Percentiles rank a stretch among this genome's conserved stretches.
phyloP scores from a whole-genome alignment of 768 basidiomycete genomes.

The Boletus rubescentipes region DNA sequence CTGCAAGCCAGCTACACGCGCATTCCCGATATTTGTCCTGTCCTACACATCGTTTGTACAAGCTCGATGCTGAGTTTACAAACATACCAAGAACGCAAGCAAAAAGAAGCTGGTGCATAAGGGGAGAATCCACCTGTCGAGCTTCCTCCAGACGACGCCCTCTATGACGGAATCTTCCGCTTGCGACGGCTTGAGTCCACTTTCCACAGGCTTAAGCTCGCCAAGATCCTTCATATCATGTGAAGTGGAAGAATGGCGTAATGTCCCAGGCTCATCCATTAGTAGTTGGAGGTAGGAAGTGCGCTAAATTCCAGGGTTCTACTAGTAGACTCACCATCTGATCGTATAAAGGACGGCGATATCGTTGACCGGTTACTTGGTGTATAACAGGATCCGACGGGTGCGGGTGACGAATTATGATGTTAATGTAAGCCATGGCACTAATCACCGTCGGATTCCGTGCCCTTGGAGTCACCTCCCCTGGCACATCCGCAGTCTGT shows the following conservation, averaged over 20 bases:
- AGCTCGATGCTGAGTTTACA: neutral
- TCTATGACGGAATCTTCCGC: slow-evolving; percentile 28
- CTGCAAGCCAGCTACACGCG: slow-evolving; percentile 61
- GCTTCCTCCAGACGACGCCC: slow-evolving; percentile 44
- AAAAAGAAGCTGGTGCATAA: slow-evolving; percentile 50
- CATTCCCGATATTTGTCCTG: slow-evolving; percentile 52
- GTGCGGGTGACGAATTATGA: too few relatives aligned
- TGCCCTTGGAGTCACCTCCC: too few relatives aligned
- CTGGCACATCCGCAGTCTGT: too few relatives aligned
- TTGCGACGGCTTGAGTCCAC: slow-evolving; percentile 4
- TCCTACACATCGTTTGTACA: slow-evolving; percentile 26
- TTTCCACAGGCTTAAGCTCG: neutral
- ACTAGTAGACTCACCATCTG: too few relatives aligned
- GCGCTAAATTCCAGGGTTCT: too few relatives aligned
- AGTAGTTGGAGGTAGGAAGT: neutral
- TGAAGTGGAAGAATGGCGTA: neutral
- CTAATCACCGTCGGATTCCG: too few relatives aligned
- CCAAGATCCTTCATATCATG: neutral
- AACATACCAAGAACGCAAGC: slow-evolving; percentile 49
- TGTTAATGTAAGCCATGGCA: too few relatives aligned
- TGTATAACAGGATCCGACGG: too few relatives aligned
- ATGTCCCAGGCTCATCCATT: neutral
- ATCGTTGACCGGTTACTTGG: too few relatives aligned
- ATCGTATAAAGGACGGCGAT: too few relatives aligned
- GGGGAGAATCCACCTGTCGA: slow-evolving; percentile 48